Conservation (phyloP, 192 early-diverging fungal genomes). For the Kickxella alabastrina region DNA sequence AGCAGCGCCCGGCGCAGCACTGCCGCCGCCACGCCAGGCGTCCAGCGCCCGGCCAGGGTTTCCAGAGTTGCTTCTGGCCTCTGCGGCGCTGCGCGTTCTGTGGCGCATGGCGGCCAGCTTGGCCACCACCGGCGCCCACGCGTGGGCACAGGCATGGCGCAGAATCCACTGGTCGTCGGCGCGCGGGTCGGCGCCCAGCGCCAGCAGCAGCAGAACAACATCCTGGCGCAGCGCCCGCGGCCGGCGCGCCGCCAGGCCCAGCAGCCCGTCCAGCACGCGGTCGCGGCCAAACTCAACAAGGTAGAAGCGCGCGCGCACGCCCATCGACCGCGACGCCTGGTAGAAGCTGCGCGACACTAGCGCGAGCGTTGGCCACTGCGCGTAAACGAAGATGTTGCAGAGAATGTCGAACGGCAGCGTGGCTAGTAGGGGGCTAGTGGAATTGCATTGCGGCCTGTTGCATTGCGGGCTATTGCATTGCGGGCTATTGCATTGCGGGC, state of each 20-base stretch:
- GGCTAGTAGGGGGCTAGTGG: no score
- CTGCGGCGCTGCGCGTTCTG: not conserved
- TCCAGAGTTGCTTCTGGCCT: no score
- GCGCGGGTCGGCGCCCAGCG: slow-evolving; percentile 45
- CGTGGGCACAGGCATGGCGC: slow-evolving; percentile 34
- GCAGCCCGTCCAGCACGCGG: slow-evolving; percentile 27
- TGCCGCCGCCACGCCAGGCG: slow-evolving; percentile 26
- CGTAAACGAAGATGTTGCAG: slow-evolving; percentile 40
- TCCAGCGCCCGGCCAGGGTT: no score
- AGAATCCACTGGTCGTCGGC: slow-evolving; percentile 50
- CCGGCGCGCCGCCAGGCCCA: slow-evolving; percentile 32
- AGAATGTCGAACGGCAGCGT: slow-evolving; percentile 47
- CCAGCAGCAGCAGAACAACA: slow-evolving; percentile 42
- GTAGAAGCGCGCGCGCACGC: slow-evolving; percentile 40
- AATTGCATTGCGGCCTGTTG: no score
- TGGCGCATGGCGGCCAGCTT: slow-evolving; percentile 8
- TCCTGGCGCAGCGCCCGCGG: slow-evolving; percentile 33
- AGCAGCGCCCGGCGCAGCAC: not conserved
- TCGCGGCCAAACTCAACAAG: slow-evolving; percentile 39
- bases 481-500: not conserved
- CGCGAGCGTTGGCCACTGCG: slow-evolving; percentile 49
- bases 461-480: slow-evolving; percentile 6
- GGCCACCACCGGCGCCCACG: slow-evolving; percentile 30
- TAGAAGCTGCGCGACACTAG: slow-evolving; percentile 30
- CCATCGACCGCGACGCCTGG: slow-evolving; percentile 27